Evolutionary conservation across 495 filamentous ascomycete species (phyloP).

Genomic region (Lophiostoma macrostomum): DNA sequence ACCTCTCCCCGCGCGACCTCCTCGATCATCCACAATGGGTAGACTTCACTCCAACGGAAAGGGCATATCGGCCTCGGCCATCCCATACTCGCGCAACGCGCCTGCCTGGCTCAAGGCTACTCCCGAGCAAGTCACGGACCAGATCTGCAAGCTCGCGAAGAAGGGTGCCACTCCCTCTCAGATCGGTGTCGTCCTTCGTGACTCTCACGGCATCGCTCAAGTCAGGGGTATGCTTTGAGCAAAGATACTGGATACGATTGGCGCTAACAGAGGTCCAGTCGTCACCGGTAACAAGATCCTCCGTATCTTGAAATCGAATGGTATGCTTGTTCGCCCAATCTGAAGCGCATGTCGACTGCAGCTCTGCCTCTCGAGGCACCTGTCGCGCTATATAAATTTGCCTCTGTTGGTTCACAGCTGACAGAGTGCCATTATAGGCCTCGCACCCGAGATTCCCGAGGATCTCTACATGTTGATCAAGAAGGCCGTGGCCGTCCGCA

Average conservation of each 20-base stretch:
- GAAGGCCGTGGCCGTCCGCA: conserved; percentile 91
- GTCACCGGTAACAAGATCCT: conserved; percentile 95
- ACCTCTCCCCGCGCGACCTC: neutral
- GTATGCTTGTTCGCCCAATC: conserved; percentile 53
- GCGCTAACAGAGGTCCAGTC: conserved; percentile 7
- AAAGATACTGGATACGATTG: conserved; percentile 39
- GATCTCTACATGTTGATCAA: conserved; percentile 96
- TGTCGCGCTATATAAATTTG: conserved; percentile 44
- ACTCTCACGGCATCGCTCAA: conserved; percentile 95
- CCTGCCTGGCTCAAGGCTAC: conserved; percentile 94
- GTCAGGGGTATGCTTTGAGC: conserved; percentile 92
- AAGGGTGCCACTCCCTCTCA: conserved; percentile 96
- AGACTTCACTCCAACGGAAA: conserved; percentile 99
- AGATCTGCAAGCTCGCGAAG: conserved; percentile 98
- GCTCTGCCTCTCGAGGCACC: conserved; percentile 6
- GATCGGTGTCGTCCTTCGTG: conserved; percentile 97
- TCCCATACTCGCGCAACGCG: conserved; percentile 91
- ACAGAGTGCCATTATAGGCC: conserved; percentile 93
- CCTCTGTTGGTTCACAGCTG: conserved; percentile 97
- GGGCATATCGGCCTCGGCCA: conserved; percentile 89
- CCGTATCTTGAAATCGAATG: conserved; percentile 90
- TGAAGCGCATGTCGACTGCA: conserved; percentile 34
- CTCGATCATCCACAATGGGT: conserved; percentile 68
- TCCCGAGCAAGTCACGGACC: conserved; percentile 86
- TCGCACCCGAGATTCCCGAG: conserved; percentile 95